Evolutionary conservation across 768 basidiomycete species (phyloP).

Genomic region (Galerina sulciceps): DNA sequence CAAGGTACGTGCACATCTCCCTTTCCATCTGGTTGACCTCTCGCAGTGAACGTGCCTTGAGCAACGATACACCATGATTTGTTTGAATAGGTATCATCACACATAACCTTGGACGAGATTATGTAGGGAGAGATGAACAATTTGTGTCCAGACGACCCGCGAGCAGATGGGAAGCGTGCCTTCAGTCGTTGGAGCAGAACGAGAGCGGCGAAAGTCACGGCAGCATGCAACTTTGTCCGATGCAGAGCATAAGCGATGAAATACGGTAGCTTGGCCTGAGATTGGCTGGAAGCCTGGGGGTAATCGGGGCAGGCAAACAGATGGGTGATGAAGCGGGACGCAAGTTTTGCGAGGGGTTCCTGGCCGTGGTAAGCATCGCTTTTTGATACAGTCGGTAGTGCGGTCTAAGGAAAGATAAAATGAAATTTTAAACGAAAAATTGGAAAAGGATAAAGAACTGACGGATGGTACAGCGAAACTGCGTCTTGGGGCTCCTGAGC

Average conservation of each 20-base stretch:
- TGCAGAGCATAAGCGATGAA: constrained; percentile 91
- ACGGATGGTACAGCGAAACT: constrained; percentile 25
- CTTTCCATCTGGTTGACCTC: constrained; percentile 98
- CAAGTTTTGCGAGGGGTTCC: constrained; percentile 68
- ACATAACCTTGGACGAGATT: constrained; percentile 91
- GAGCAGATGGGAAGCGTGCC: constrained; percentile 88
- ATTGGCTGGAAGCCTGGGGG: constrained; percentile 59
- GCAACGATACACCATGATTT: constrained; percentile 92
- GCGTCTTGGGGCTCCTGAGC: constrained; percentile 25
- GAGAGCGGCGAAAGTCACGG: constrained; percentile 72
- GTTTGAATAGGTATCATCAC: constrained; percentile 94
- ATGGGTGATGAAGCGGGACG: constrained; percentile 80
- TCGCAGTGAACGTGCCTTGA: constrained; percentile 83
- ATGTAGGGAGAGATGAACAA: constrained; percentile 93
- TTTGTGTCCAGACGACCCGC: constrained; percentile 88
- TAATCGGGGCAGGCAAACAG: constrained; percentile 87
- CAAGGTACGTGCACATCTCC: no score
- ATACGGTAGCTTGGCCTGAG: constrained; percentile 66
- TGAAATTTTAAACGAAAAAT: neutral
- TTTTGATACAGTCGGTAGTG: constrained; percentile 29
- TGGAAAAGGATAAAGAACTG: constrained; percentile 2
- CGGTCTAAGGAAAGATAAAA: constrained; percentile 21
- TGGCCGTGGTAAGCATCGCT: constrained; percentile 76
- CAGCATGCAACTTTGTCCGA: constrained; percentile 73
- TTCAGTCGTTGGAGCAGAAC: constrained; percentile 83